Evolutionary conservation across 495 filamentous ascomycete species (phyloP).

Genomic region (Penicillium longicatenatum): DNA sequence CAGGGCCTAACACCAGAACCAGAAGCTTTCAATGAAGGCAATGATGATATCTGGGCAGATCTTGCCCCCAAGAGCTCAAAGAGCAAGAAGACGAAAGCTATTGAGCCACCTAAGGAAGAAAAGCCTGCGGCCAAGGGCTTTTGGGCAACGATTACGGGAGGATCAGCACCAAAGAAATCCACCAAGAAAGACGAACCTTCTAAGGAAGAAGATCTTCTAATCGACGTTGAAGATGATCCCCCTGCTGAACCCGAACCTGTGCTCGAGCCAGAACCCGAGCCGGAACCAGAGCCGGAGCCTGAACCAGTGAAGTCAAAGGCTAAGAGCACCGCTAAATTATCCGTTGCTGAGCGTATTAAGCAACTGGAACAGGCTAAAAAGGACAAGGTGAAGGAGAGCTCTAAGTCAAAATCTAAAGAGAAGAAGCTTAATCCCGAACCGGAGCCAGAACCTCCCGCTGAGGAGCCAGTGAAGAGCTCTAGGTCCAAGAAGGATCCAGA

Average conservation of each 20-base stretch:
- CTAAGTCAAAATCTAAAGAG: constrained; percentile 30
- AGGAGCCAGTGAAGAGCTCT: constrained; percentile 17
- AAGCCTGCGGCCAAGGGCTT: constrained; percentile 42
- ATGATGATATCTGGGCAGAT: constrained; percentile 41
- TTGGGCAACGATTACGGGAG: constrained; percentile 47
- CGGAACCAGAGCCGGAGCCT: constrained; percentile 21
- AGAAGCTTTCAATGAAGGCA: constrained; percentile 27
- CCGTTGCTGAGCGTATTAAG: constrained; percentile 52
- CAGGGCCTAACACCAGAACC: constrained; percentile 49
- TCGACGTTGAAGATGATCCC: constrained; percentile 38
- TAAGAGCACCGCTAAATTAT: constrained; percentile 42
- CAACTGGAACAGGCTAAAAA: constrained; percentile 46
- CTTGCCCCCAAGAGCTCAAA: constrained; percentile 37
- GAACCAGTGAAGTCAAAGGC: constrained; percentile 31
- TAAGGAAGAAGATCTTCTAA: constrained; percentile 27
- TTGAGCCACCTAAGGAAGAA: constrained; percentile 38
- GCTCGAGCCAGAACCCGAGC: constrained; percentile 21
- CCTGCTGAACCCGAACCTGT: constrained; percentile 24
- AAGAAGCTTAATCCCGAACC: constrained; percentile 35
- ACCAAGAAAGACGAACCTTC: constrained; percentile 38
- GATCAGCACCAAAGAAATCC: constrained; percentile 31
- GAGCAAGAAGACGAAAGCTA: constrained; percentile 18
- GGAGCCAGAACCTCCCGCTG: constrained; percentile 25
- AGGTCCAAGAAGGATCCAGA: constrained; percentile 15
- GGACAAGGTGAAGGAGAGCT: constrained; percentile 39